Evolutionary conservation across 2,329 filamentous ascomycete genomes (phyloP).

Genomic region (Phyllosticta citriasiana): DNA sequence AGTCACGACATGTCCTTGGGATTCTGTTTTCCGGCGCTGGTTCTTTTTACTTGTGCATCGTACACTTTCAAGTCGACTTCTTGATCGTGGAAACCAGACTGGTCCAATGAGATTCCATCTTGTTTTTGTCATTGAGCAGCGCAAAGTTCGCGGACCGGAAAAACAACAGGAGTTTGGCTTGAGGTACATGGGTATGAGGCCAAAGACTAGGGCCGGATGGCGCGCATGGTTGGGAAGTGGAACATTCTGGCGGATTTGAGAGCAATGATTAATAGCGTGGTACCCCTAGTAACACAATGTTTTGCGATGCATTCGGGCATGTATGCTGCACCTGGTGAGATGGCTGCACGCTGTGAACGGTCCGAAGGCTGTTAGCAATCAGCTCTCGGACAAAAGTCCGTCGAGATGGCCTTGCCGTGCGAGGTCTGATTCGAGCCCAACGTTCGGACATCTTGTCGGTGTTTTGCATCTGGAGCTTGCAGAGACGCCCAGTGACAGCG

Average conservation of each 20-base stretch:
- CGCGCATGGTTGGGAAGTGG: not conserved
- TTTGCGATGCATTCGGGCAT: not conserved
- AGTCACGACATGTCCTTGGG: too few species aligned
- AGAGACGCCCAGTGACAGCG: not conserved
- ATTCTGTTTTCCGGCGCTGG: not conserved
- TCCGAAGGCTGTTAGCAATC: not conserved
- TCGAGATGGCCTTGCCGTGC: not conserved
- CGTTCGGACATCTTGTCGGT: not conserved
- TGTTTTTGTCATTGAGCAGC: not conserved
- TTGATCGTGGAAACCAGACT: not conserved
- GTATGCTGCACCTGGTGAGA: not conserved
- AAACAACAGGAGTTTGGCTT: not conserved
- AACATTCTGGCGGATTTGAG: not conserved
- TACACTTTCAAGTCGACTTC: not conserved
- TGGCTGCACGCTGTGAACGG: not conserved
- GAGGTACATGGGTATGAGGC: not conserved
- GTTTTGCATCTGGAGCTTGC: not conserved
- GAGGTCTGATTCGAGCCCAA: not conserved
- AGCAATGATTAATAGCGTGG: not conserved
- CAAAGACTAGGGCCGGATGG: not conserved
- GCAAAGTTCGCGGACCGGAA: not conserved
- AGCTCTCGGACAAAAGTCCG: not conserved
- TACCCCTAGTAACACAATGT: not conserved
- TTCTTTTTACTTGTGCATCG: not conserved
- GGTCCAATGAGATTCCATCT: not conserved